A percentile compares a stretch with the other conserved stretches of the same genome.
These are phyloP conservation scores for Solanum piurae DNA, from an alignment of 257 asterid genomes.

Conservation along the genomic window DNA sequence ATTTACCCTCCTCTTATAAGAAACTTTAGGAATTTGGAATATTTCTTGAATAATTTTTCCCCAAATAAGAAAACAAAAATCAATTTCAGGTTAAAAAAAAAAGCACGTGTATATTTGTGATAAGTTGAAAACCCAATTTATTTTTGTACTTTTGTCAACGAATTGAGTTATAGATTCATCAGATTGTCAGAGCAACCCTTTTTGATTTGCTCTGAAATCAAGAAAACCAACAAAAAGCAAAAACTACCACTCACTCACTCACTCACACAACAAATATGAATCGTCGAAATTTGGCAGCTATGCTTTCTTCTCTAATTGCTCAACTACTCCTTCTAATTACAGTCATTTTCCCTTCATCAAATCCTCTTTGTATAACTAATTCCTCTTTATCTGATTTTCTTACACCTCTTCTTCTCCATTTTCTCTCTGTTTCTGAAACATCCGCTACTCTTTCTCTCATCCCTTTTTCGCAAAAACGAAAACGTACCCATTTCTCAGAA, in stretches of 20 bases:
- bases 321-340: conserved; percentile 31
- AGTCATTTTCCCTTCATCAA: conserved; percentile 34
- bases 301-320: conserved; percentile 52
- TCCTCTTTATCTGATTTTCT: conserved; percentile 7
- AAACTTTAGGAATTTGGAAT: background rate
- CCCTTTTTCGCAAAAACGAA: conserved; percentile 44
- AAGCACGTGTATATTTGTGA: background rate
- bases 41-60: background rate
- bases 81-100: background rate
- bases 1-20: background rate
- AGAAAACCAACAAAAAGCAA: background rate
- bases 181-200: background rate
- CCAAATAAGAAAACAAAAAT: background rate
- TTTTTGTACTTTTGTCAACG: background rate
- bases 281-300: conserved; percentile 35
- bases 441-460: conserved; percentile 27
- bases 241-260: background rate
- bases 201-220: conserved; percentile 13
- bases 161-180: background rate
- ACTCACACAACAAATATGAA: conserved; percentile 11
- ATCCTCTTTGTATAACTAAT: conserved; percentile 3
- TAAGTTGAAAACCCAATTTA: background rate
- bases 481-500: conserved; percentile 21
- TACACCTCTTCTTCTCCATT: conserved; percentile 35
- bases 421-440: conserved; percentile 39